Conservation (phyloP, 2,329 filamentous ascomycete genomes). For the Phyllosticta capitalensis region DNA sequence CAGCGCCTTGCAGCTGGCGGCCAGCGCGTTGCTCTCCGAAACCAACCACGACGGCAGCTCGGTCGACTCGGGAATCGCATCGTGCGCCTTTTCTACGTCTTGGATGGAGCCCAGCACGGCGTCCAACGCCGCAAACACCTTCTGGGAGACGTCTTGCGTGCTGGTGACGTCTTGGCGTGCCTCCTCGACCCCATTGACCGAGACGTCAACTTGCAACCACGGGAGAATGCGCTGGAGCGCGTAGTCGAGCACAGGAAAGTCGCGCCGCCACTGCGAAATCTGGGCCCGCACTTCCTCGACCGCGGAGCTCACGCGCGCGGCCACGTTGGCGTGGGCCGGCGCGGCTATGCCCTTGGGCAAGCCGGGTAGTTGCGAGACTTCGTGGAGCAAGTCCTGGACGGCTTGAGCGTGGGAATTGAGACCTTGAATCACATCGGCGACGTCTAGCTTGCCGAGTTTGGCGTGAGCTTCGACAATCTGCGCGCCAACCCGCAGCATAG, state of each 20-base stretch:
- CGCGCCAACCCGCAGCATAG: conserved; percentile 54
- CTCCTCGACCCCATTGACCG: neutral
- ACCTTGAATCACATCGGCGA: conserved; percentile 2
- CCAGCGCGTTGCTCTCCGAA: conserved; percentile 32
- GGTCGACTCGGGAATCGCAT: conserved; percentile 46
- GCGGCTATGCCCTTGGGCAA: conserved; percentile 5
- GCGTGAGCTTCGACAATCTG: conserved; percentile 57
- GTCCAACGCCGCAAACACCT: conserved; percentile 58
- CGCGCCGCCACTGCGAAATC: neutral
- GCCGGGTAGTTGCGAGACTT: neutral
- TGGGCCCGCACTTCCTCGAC: neutral
- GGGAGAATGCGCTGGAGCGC: neutral
- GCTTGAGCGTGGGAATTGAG: neutral
- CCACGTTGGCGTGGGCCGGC: neutral
- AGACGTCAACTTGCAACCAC: neutral
- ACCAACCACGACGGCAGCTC: conserved; percentile 57
- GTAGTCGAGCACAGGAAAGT: neutral
- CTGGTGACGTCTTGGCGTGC: neutral
- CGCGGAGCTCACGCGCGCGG: neutral
- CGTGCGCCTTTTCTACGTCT: conserved; percentile 50
- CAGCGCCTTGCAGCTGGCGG: conserved; percentile 46
- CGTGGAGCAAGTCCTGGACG: neutral
- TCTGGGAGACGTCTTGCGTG: conserved; percentile 43
- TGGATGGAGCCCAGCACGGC: conserved; percentile 72
- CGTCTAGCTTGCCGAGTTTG: conserved; percentile 45